Base-by-base conservation (phyloP, 345 rosid species). In the Gossypium herbaceum region DNA sequence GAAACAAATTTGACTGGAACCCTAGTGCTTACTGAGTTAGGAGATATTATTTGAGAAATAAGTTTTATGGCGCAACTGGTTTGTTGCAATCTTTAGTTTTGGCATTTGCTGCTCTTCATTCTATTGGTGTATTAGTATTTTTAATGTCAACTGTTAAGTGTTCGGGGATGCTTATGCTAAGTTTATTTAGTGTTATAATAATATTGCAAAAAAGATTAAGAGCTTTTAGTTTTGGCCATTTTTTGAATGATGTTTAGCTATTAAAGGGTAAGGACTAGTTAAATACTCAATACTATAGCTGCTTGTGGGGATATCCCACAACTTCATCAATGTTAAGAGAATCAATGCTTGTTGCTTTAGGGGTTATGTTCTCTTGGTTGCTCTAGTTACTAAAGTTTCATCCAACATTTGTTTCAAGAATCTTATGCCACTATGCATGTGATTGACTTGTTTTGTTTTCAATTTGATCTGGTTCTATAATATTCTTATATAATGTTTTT, bases 301-400 rank as follows among this genome's bases (percentile, higher is more conserved):
- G 57, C 57, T 68, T 48, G 9, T 25, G n/a, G 34, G 71, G 54
- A 44, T 45, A 24, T 27, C 43, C 54, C 44, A 8, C 43, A 50
- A 50, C 44, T 68, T 50, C 20, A 25, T 68, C 44, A 10, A 9
- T 55, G 11, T 44, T 12, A 67, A 45, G 70, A 66, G 12, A 15
- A 68, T 68, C 12, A 15, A 48, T 72, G 58, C 16, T 44, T 9
- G 52, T 73, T 58, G 55, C n/a, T 73, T 15, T 48, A 27, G 76
- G 56, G 12, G 59, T 13, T 73, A 9, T 17, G 17, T 16, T 47
- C 52, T 58, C 66, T 58, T 17, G 8, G 56, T 59, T 59, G 43
- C 68, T 73, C 16, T 54, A 45, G 44, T 29, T 69, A 17, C 25
- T 69, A 44, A 51, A 52, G 47, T 27, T 25, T 50, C 41, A 7